Conservation (phyloP, 495 filamentous ascomycete species). For the Aspergillus sclerotiicarbonarius region DNA sequence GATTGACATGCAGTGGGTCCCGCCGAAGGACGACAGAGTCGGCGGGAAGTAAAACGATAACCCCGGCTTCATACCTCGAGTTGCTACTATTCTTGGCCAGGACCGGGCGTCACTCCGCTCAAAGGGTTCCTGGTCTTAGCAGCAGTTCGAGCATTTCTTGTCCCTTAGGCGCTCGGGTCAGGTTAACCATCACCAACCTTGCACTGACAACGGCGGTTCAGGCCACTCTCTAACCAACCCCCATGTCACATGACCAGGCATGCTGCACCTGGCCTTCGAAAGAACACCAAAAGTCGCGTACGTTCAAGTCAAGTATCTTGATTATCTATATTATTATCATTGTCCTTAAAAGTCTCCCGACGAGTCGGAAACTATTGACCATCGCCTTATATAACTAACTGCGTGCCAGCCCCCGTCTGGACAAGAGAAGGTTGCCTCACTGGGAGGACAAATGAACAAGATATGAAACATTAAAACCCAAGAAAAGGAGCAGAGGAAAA, state of each 20-base stretch:
- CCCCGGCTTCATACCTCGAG: background rate
- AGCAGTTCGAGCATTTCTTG: background rate
- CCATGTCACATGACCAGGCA: background rate
- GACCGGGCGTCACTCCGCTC: background rate
- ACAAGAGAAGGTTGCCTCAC: slow-evolving; percentile 14
- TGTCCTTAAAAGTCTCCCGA: slow-evolving; percentile 2
- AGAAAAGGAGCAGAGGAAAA: slow-evolving; percentile 12
- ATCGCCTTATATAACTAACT: background rate
- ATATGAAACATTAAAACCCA: slow-evolving; percentile 4
- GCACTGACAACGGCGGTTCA: too few species aligned
- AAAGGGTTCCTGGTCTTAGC: background rate
- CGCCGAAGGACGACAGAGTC: background rate
- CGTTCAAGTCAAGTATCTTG: slow-evolving; percentile 1
- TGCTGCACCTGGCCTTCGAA: background rate
- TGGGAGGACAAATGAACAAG: background rate
- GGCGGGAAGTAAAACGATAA: slow-evolving; percentile 4
- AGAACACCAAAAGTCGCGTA: background rate
- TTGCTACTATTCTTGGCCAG: background rate
- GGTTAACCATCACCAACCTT: background rate
- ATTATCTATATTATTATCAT: slow-evolving; percentile 18
- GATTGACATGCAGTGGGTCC: background rate
- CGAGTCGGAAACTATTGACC: slow-evolving; percentile 11
- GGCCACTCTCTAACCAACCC: background rate
- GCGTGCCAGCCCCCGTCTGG: slow-evolving; percentile 23
- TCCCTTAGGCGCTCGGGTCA: background rate